phyloP scores from a whole-genome alignment of 2,329 filamentous ascomycete species.

The Xylariaceae sp. region DNA sequence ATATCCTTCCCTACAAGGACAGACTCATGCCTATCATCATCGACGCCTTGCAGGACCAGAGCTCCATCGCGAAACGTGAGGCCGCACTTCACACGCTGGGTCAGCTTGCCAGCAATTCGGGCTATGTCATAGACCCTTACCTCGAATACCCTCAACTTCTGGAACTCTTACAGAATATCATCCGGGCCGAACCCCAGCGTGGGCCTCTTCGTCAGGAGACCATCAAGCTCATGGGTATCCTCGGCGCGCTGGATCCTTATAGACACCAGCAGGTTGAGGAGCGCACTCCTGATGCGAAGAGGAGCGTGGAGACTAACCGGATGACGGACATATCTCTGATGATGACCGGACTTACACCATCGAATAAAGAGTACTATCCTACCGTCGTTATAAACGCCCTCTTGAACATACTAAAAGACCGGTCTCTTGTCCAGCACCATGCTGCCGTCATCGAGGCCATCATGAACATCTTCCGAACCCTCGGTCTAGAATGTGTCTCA shows the following conservation, averaged over 20 bases:
- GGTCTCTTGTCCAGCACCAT: constrained; percentile 84
- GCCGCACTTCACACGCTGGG: constrained; percentile 86
- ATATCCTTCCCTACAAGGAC: constrained; percentile 89
- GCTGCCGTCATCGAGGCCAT: constrained; percentile 94
- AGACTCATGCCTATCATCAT: constrained; percentile 93
- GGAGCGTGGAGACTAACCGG: constrained; percentile 55
- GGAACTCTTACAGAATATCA: constrained; percentile 87
- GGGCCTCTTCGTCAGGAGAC: constrained; percentile 85
- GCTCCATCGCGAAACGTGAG: constrained; percentile 83
- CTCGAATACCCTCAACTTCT: constrained; percentile 90
- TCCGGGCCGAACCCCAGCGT: constrained; percentile 80
- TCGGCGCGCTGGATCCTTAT: constrained; percentile 92
- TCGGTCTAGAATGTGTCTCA: constrained; percentile 91
- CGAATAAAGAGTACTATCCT: constrained; percentile 96
- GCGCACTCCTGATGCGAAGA: constrained; percentile 74
- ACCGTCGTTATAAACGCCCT: constrained; percentile 97
- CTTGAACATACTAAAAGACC: constrained; percentile 85
- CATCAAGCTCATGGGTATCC: constrained; percentile 91
- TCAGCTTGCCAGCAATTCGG: constrained; percentile 89
- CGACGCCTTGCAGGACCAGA: constrained; percentile 87
- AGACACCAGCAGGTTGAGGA: constrained; percentile 92
- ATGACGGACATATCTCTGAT: constrained; percentile 94
- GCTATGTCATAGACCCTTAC: constrained; percentile 96
- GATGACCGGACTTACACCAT: constrained; percentile 94
- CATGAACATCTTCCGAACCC: constrained; percentile 96